A percentile compares a stretch with the other conserved stretches of the same genome.
phyloP scores from a whole-genome alignment of 768 basidiomycete genomes.

The Russula vinacea region DNA sequence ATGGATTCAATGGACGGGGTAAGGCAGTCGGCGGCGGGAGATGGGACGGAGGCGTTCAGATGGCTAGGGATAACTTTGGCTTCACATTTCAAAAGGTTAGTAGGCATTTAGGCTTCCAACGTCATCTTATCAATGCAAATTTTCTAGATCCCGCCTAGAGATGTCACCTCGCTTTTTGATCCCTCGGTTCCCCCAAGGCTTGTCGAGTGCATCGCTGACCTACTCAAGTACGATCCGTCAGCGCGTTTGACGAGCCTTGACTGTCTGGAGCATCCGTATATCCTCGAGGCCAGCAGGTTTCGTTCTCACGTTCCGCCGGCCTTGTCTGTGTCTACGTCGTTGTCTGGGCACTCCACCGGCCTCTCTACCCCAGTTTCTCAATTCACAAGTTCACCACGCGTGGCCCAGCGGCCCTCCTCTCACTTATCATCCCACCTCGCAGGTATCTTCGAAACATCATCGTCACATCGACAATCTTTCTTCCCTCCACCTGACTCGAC shows the following conservation, averaged over 20 bases:
- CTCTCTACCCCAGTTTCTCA: slow-evolving; percentile 28
- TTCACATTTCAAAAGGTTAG: slow-evolving; percentile 88
- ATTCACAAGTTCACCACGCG: slow-evolving; percentile 27
- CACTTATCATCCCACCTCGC: slow-evolving; percentile 21
- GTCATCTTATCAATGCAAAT: slow-evolving; percentile 22
- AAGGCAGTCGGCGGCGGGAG: slow-evolving; percentile 78
- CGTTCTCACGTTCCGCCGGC: slow-evolving; percentile 23
- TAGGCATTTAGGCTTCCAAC: slow-evolving; percentile 23
- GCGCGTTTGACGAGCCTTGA: slow-evolving; percentile 80
- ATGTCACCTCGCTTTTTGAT: slow-evolving; percentile 73
- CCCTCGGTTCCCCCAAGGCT: slow-evolving; percentile 72
- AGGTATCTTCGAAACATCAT: slow-evolving; percentile 22
- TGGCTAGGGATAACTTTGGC: slow-evolving; percentile 74
- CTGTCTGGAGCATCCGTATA: slow-evolving; percentile 87
- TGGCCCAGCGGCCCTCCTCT: slow-evolving; percentile 21
- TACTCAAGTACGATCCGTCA: slow-evolving; percentile 90
- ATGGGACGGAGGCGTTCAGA: slow-evolving; percentile 81
- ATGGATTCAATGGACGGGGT: slow-evolving; percentile 71
- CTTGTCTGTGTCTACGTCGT: slow-evolving; percentile 33
- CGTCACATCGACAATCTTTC: slow-evolving; percentile 29
- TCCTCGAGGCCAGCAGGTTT: slow-evolving; percentile 63
- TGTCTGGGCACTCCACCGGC: slow-evolving; percentile 38
- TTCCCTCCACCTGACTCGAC: slow-evolving; percentile 17
- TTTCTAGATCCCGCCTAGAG: slow-evolving; percentile 58
- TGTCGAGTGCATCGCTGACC: slow-evolving; percentile 86